phyloP scores from a whole-genome alignment of 2,329 filamentous ascomycete species.

The Achaetomium macrosporum region DNA sequence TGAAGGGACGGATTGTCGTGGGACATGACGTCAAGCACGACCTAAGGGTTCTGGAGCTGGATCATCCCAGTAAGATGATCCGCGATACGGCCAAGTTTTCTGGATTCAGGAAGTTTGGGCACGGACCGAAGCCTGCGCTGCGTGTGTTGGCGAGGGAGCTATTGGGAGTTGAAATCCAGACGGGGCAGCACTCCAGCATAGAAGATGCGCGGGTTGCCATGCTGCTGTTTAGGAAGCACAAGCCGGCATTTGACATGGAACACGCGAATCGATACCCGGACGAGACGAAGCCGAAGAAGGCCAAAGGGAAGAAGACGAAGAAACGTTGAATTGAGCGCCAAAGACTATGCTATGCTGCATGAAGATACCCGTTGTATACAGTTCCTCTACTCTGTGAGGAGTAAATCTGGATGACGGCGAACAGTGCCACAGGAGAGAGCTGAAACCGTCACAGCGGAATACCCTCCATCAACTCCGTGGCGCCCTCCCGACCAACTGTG shows the following conservation, averaged over 20 bases:
- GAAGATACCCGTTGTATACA: not conserved
- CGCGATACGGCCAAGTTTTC: constrained; percentile 78
- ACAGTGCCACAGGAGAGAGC: not conserved
- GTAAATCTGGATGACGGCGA: not conserved
- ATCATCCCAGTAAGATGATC: constrained; percentile 70
- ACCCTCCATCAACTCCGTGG: constrained; percentile 62
- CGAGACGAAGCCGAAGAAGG: constrained; percentile 31
- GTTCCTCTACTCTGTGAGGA: not conserved
- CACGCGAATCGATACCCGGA: constrained; percentile 60
- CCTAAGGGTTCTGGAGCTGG: constrained; percentile 68
- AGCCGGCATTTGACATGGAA: constrained; percentile 78
- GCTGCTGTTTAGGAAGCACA: constrained; percentile 78
- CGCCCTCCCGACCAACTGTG: constrained; percentile 60
- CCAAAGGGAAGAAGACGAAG: constrained; percentile 38
- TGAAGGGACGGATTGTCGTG: constrained; percentile 67
- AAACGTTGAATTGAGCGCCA: constrained; percentile 26
- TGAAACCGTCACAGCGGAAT: constrained; percentile 51
- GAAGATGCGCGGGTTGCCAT: constrained; percentile 86
- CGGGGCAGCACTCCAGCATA: constrained; percentile 59
- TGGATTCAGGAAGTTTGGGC: constrained; percentile 63
- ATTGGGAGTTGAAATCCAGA: constrained; percentile 57
- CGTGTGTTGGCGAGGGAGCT: constrained; percentile 52
- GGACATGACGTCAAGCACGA: constrained; percentile 82
- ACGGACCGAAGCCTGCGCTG: constrained; percentile 64
- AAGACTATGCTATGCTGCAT: not conserved